phyloP scores from a whole-genome alignment of 129 eudicot genomes.

The Flaveria linearis region DNA sequence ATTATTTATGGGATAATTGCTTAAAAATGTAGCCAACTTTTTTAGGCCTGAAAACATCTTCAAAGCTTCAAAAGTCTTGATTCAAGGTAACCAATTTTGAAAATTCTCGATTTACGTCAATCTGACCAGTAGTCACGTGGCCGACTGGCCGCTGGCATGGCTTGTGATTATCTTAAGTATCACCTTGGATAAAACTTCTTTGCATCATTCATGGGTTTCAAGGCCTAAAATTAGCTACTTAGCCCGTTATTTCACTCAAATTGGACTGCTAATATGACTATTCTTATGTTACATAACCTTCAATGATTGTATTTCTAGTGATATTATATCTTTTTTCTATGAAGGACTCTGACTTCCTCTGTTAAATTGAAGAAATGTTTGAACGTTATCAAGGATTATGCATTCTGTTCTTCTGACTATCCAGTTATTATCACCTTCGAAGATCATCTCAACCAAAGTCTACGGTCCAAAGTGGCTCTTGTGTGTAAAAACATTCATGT shows the following conservation, averaged over 20 bases:
- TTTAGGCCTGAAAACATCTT: background rate
- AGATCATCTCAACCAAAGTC: slow-evolving; percentile 53
- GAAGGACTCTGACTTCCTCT: slow-evolving; percentile 57
- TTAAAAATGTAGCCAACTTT: slow-evolving; percentile 11
- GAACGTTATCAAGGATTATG: slow-evolving; percentile 50
- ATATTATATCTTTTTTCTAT: background rate
- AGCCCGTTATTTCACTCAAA: slow-evolving; percentile 5
- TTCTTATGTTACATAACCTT: background rate
- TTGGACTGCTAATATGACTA: slow-evolving; percentile 1
- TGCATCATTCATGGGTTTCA: background rate
- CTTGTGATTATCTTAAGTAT: background rate
- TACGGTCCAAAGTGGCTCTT: slow-evolving; percentile 53
- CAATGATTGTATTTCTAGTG: slow-evolving; percentile 3
- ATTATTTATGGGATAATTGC: slow-evolving; percentile 3
- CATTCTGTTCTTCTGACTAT: slow-evolving; percentile 56
- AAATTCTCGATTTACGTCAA: background rate
- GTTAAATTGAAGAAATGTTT: slow-evolving; percentile 55
- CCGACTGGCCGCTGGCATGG: background rate
- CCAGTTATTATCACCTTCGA: slow-evolving; percentile 60
- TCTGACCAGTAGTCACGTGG: background rate
- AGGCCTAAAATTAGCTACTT: background rate
- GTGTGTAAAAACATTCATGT: slow-evolving; percentile 23
- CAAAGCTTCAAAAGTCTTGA: background rate
- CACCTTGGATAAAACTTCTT: background rate
- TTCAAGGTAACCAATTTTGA: background rate